These are phyloP conservation scores for Ganoderma leucocontextum DNA, from an alignment of 1,284 basidiomycete genomes.

Conservation along the genomic window DNA sequence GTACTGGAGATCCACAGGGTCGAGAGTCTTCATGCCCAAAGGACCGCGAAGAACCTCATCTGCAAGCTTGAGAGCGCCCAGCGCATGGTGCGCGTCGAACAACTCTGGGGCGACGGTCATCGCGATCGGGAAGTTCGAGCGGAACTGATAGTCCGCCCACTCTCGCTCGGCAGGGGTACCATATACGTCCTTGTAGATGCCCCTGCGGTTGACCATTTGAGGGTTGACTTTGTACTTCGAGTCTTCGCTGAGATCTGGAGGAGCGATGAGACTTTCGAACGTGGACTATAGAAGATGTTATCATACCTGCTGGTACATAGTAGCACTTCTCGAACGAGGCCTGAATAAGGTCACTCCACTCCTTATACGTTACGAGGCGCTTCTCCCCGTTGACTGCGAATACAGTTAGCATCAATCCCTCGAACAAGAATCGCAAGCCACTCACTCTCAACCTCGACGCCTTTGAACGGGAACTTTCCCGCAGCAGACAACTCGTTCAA, in stretches of 20 bases:
- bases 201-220: constrained; percentile 84
- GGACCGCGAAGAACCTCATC: constrained; percentile 84
- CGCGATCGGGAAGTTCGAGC: constrained; percentile 93
- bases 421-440: constrained; percentile 34
- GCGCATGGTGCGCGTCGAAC: constrained; percentile 84
- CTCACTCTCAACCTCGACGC: constrained; percentile 84
- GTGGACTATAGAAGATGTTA: neutral
- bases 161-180: constrained; percentile 87
- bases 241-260: constrained; percentile 75
- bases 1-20: constrained; percentile 87
- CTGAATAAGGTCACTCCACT: constrained; percentile 91
- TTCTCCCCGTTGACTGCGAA: constrained; percentile 75
- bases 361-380: constrained; percentile 84
- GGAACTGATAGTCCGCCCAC: constrained; percentile 97
- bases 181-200: constrained; percentile 98
- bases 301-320: constrained; percentile 84
- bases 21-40: constrained; percentile 94
- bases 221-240: constrained; percentile 75
- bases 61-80: constrained; percentile 79
- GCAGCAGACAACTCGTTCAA: constrained; percentile 70
- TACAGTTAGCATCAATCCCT: neutral
- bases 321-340: constrained; percentile 90
- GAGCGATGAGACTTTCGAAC: constrained; percentile 6
- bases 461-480: constrained; percentile 89
- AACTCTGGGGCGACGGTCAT: constrained; percentile 98